Conservation (phyloP, 2,329 filamentous ascomycete species). For the Epichloe amarillans region DNA sequence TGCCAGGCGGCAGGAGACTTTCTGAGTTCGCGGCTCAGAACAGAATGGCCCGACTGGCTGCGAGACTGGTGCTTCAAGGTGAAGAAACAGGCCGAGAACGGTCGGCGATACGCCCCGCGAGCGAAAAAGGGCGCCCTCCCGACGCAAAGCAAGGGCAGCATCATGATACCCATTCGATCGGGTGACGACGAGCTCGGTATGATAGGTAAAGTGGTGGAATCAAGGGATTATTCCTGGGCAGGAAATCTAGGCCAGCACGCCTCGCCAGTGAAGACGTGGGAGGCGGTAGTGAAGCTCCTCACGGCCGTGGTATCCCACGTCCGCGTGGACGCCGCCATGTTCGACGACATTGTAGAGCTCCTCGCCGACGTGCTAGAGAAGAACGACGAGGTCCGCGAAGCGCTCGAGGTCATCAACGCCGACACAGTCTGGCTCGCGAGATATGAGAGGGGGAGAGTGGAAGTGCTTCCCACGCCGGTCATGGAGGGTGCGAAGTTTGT, state of each 20-base stretch:
- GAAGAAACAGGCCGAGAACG: constrained; percentile 25
- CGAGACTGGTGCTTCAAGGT: constrained; percentile 32
- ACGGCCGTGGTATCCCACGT: constrained; percentile 49
- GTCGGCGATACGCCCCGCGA: constrained; percentile 5
- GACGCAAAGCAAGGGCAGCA: constrained; percentile 7
- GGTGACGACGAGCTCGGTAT: constrained; percentile 11
- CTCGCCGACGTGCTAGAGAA: constrained; percentile 36
- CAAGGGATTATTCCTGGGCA: constrained; percentile 7
- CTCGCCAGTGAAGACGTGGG: constrained; percentile 51
- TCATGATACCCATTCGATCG: constrained; percentile 21
- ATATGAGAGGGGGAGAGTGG: constrained; percentile 31
- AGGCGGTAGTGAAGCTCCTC: constrained; percentile 45
- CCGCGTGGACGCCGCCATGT: constrained; percentile 50
- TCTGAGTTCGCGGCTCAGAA: constrained; percentile 59
- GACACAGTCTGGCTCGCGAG: constrained; percentile 66
- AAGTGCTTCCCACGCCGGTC: constrained; percentile 23
- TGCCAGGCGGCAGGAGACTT: constrained; percentile 70
- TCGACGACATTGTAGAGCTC: constrained; percentile 57
- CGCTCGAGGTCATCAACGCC: constrained; percentile 50
- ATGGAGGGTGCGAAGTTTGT: constrained; percentile 30
- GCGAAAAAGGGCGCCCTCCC: background rate
- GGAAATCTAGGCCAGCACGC: constrained; percentile 43
- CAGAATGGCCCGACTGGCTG: constrained; percentile 52
- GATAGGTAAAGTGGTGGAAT: constrained; percentile 6
- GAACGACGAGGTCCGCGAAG: constrained; percentile 35